Evolutionary conservation across 495 filamentous ascomycete species (phyloP), one percentile per base, ranked within the genome.

Genomic region (Hypoxylon fuscum): DNA sequence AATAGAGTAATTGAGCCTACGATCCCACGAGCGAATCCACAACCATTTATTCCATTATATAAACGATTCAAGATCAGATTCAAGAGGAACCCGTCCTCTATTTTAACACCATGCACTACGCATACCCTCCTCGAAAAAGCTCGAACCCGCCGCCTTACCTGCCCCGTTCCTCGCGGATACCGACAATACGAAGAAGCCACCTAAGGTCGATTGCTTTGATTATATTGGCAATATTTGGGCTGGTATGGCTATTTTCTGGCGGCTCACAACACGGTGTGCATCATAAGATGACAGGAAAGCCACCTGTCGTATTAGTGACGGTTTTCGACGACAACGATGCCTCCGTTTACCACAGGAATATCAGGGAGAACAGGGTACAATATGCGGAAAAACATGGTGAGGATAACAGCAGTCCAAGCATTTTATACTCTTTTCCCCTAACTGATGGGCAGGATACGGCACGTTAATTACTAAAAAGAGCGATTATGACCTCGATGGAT

Each of bases 301-400:
- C 95, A 31, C 81, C 86, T 8, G 88, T 91, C 25, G 96, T 99
- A 20, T 79, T 99, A 42, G 92, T 99, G 42, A 96, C 96, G 4
- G 80, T 92, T 23, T 74, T 98, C 38, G 91, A 98, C 72, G 79
- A 79, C 27, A 77, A 80, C 31, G 83, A 86, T 63, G 85, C 84
- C 62, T 74, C 83, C 43, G 78, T 76, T 42, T 92, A 93, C 66
- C 74, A 87, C 25, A 79, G 88, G 29, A 86, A 83, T 66, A 86
- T 98, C 31, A 85, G 85, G 68, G 83, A 90, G 68, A 98, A 99
- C 72, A 80, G 96, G 68, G 78, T 87, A 66, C 84, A 91, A 64
- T 99, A 98, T 75, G 96, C 96, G 1, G 79, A 83, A 53, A 88
- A 86, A 68, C 94, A 98, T 77, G 96, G 94, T 97, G 86, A 59